Evolutionary conservation across 768 basidiomycete species (phyloP), one percentile per base, ranked within the genome.

Genomic region (Hericium alpestre): DNA sequence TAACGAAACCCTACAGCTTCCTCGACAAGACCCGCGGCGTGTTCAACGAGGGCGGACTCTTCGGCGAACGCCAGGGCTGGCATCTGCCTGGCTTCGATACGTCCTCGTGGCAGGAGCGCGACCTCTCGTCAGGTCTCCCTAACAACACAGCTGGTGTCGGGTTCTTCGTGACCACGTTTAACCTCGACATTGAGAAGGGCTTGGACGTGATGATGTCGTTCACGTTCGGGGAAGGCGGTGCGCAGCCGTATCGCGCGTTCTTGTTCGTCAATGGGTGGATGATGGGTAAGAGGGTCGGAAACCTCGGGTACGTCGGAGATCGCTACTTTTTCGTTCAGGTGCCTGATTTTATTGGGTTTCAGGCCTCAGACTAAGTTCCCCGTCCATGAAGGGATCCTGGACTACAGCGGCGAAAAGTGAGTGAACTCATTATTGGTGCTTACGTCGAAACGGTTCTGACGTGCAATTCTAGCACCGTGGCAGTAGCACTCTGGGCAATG

Each of bases 261-360:
- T 62, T 92, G 43, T 91, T 87, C 58, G 84, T 92, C 18, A 91
- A 93, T 63, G 90, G 90, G 12, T 93, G 90, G 90, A 85, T 86
- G 80, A 88, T 88, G 80, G 90, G 90, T 9, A 91, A 90, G 65
- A 65, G 70, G 2, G 70, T 68, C 3, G 67, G 66, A 9, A 71
- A 68, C 50, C 62, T 69, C 20, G 71, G 70, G 63, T 64, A 48
- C 27, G 62, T 46, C n/a, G 13, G 12, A 46, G 16, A 43, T 18
- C 18, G 1, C 3, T 46, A 15, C 18, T 46, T 46, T 15, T 46
- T 61, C 39, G 58, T 32, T 54, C 41, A 43, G 41, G 32, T 4
- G 27, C 37, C 27, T 39, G 18, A 43, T 5, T 39, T 54, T 51
- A 37, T 23, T 43, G 2, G 12, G 4, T 25, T 51, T 2, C 46